Conservation (phyloP, 2,329 filamentous ascomycete species). For the Cryphonectria radicalis region DNA sequence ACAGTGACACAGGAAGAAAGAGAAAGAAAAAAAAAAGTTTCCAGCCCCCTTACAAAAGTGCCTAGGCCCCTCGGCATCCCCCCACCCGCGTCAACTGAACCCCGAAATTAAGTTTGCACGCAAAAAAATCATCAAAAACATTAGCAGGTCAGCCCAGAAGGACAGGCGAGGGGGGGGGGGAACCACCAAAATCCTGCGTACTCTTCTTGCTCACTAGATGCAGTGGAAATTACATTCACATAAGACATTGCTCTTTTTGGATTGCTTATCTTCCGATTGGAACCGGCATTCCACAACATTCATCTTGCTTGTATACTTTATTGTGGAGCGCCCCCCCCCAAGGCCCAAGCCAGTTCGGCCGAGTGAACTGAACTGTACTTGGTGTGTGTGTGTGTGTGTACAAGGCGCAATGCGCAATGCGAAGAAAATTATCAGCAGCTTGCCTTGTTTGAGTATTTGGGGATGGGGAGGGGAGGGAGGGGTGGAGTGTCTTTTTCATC, state of each 20-base stretch:
- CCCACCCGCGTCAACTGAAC: neutral
- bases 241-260: constrained; percentile 4
- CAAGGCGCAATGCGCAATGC: neutral
- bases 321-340: neutral
- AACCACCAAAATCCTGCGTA: neutral
- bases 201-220: neutral
- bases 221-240: constrained; percentile 13
- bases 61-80: neutral
- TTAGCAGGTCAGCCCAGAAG: neutral
- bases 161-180: neutral
- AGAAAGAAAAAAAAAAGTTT: neutral
- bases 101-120: constrained; percentile 11
- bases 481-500: no score
- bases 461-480: neutral
- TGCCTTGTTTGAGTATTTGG: no score
- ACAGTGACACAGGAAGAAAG: neutral
- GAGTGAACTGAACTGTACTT: neutral
- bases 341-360: neutral
- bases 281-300: neutral
- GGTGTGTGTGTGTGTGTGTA: neutral
- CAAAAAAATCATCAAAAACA: no score
- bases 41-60: constrained; percentile 10
- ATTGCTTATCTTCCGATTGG: neutral
- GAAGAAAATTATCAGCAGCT: neutral
- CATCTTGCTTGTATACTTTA: neutral